Base-by-base conservation (phyloP, 441 rosid species). In the Populus hybrid region DNA sequence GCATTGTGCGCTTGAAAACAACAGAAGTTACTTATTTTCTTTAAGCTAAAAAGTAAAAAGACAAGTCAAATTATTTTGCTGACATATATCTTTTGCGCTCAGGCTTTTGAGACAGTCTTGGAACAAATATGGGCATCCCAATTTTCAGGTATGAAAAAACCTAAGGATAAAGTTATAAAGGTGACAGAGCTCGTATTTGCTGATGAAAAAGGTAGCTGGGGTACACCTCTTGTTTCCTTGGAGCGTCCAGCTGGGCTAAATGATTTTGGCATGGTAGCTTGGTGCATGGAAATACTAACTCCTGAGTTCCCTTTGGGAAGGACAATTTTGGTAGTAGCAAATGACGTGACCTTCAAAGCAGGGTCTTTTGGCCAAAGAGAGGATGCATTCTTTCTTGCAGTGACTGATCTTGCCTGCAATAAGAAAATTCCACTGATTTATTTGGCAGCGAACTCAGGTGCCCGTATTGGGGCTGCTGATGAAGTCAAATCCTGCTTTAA, bases 281-380 rank as follows among this genome's bases (percentile, higher is more conserved):
- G 99, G 99, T 78, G 84, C 88, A 84, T 97, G 90, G 99, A 94
- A 81, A 86, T 97, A 92, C 84, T 82, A 68, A 94, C 97, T 73
- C 98, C 98, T 0, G 99, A 97, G 87, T 97, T 93, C 82, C 97
- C 99, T 71, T 86, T 91, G 82, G 99, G 99, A 86, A 91, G 99
- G 78, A 93, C 80, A 75, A 86, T 94, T 80, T 84, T 94, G 73
- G 76, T 97, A 71, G 91, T 97, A 28, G 86, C 97, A 35, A 97
- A 97, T 84, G 99, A 97, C 79, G 98, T 94, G 80, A 97, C 99
- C 82, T 94, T 91, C 84, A 94, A 90, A 86, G 98, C 97, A 38
- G 99, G 99, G 76, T 97, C 99, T 77, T 97, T 97, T 84, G 99
- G 99, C 77, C 98, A 94, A 71, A 93, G 86, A 84, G 99, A 97